Conservation (phyloP, 2,329 filamentous ascomycete species). For the Alternaria atra region DNA sequence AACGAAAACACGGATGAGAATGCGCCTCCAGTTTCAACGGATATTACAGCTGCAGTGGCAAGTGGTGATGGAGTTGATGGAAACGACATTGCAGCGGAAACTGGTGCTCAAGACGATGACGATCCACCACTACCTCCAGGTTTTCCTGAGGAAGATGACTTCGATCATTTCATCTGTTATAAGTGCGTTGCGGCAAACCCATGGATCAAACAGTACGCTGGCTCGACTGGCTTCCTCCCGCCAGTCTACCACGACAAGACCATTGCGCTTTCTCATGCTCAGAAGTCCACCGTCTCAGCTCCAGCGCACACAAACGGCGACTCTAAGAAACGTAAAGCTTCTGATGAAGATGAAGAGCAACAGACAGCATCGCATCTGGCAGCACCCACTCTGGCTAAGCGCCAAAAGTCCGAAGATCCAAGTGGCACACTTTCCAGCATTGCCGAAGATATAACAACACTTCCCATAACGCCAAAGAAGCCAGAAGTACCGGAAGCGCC, state of each 20-base stretch:
- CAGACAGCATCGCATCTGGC: slow-evolving; percentile 20
- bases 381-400: slow-evolving; percentile 38
- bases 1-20: slow-evolving; percentile 19
- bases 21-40: slow-evolving; percentile 21
- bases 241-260: slow-evolving; percentile 67
- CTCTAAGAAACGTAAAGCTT: slow-evolving; percentile 58
- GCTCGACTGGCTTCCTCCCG: slow-evolving; percentile 78
- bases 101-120: slow-evolving; percentile 63
- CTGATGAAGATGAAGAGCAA: slow-evolving; percentile 49
- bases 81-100: slow-evolving; percentile 54
- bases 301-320: slow-evolving; percentile 34
- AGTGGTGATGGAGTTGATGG: slow-evolving; percentile 39
- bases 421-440: slow-evolving; percentile 47
- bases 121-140: slow-evolving; percentile 78
- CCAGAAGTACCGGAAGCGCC: slow-evolving; percentile 53
- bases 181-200: slow-evolving; percentile 88
- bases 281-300: slow-evolving; percentile 6
- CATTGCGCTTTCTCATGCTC: slow-evolving; percentile 22
- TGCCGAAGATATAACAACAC: slow-evolving; percentile 33
- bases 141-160: slow-evolving; percentile 88
- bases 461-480: slow-evolving; percentile 43
- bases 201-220: slow-evolving; percentile 91
- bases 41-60: slow-evolving; percentile 28
- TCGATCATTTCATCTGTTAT: slow-evolving; percentile 91
- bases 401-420: slow-evolving; percentile 48